phyloP scores from a whole-genome alignment of 1,284 basidiomycete genomes.

The Coriolopsis trogii region DNA sequence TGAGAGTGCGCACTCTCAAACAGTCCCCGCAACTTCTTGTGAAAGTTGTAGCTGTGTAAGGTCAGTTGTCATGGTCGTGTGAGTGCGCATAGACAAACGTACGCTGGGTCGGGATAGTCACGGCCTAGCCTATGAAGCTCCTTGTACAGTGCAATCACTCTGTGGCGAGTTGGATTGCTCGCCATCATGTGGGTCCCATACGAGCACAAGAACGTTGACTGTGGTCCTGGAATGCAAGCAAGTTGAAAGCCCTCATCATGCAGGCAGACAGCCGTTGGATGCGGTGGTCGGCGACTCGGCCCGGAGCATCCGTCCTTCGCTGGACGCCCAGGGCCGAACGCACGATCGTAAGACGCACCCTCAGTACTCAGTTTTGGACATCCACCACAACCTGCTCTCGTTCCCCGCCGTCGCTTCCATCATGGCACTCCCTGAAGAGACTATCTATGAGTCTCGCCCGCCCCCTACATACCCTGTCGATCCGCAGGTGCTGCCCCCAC shows the following conservation, averaged over 20 bases:
- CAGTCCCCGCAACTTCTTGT: conserved; percentile 65
- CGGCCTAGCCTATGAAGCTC: conserved; percentile 76
- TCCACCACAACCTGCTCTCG: not conserved
- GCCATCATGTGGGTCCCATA: conserved; percentile 32
- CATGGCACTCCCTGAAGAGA: conserved; percentile 1
- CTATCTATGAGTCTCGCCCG: conserved; percentile 20
- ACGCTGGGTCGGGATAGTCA: conserved; percentile 80
- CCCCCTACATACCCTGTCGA: conserved; percentile 23
- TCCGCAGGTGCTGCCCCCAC: conserved; percentile 15
- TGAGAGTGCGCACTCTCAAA: conserved; percentile 61
- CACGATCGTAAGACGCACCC: not conserved
- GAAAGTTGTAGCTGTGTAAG: conserved; percentile 68
- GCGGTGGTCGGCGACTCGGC: too few relatives aligned
- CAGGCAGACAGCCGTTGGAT: too few relatives aligned
- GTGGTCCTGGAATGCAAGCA: too few relatives aligned
- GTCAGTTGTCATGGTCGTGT: not conserved
- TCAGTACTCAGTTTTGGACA: not conserved
- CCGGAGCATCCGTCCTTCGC: too few relatives aligned
- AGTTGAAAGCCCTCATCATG: too few relatives aligned
- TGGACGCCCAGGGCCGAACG: too few relatives aligned
- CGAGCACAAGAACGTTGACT: not conserved
- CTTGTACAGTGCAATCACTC: conserved; percentile 75
- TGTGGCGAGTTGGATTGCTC: conserved; percentile 45
- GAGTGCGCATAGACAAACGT: conserved; percentile 34
- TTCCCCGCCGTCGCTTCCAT: not conserved